Evolutionary conservation across 1,284 basidiomycete species (phyloP).

Genomic region (Mycosarcoma maydis): DNA sequence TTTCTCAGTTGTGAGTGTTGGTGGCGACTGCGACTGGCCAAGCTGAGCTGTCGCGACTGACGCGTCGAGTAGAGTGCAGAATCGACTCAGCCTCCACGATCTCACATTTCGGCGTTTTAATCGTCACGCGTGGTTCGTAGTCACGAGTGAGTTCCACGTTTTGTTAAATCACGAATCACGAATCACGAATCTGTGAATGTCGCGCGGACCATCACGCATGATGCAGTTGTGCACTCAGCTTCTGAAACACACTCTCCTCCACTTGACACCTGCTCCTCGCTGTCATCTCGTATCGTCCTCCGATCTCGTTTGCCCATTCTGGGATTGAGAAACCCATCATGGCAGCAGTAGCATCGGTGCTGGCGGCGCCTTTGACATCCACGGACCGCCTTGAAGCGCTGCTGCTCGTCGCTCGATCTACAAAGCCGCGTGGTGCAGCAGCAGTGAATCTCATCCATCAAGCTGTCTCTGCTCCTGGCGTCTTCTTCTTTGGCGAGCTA

Average conservation of each 20-base stretch:
- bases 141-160: too few species aligned
- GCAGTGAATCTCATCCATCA: conserved; percentile 87
- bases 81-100: conserved; percentile 20
- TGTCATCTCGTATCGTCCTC: too few species aligned
- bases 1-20: too few species aligned
- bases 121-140: too few species aligned
- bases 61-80: conserved; percentile 34
- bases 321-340: conserved; percentile 2
- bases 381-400: conserved; percentile 75
- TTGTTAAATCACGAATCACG: too few species aligned
- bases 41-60: conserved; percentile 20
- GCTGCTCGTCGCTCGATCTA: conserved; percentile 78
- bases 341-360: conserved; percentile 24
- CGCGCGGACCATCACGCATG: not conserved
- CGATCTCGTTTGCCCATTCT: too few species aligned
- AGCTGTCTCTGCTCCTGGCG: conserved; percentile 84
- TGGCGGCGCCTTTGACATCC: conserved; percentile 14
- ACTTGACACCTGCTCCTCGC: not conserved
- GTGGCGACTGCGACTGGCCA: too few species aligned
- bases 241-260: not conserved
- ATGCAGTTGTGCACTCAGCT: not conserved
- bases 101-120: not conserved
- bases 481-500: conserved; percentile 89
- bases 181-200: not conserved
- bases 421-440: conserved; percentile 86